Conservation (phyloP, 2,329 filamentous ascomycete genomes). For the Aureobasidium sp. region DNA sequence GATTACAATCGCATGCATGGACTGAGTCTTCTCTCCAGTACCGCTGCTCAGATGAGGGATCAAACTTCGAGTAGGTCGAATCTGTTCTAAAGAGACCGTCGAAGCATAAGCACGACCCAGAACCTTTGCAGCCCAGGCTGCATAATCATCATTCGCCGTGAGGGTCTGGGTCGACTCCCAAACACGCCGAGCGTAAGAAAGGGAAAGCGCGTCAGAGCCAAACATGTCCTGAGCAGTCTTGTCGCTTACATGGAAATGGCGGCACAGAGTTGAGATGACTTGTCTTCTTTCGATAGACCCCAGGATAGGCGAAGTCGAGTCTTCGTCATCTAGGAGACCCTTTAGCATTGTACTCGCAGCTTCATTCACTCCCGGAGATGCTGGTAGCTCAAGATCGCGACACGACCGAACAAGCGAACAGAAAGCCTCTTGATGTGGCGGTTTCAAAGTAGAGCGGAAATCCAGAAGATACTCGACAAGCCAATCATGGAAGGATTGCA, state of each 20-base stretch:
- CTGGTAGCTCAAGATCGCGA: conserved; percentile 57
- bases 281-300: conserved; percentile 62
- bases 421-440: conserved; percentile 44
- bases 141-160: conserved; percentile 49
- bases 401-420: conserved; percentile 62
- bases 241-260: conserved; percentile 59
- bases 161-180: conserved; percentile 44
- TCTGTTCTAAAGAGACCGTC: conserved; percentile 29
- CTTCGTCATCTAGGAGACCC: conserved; percentile 71
- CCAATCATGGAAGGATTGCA: conserved; percentile 71
- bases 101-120: conserved; percentile 74
- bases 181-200: conserved; percentile 56
- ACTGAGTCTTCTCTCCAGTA: neutral
- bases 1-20: neutral
- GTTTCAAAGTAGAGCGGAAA: conserved; percentile 36
- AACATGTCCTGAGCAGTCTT: conserved; percentile 60
- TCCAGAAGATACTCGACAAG: conserved; percentile 60
- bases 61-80: conserved; percentile 17
- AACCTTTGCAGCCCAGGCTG: conserved; percentile 78
- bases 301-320: conserved; percentile 55
- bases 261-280: conserved; percentile 66
- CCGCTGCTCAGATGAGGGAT: neutral
- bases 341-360: conserved; percentile 74
- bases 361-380: conserved; percentile 61
- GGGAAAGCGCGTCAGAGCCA: conserved; percentile 57